A percentile compares a stretch with the other conserved stretches of the same genome.
phyloP scores from a whole-genome alignment of 306 rosid species.

The Trifolium subterraneum region DNA sequence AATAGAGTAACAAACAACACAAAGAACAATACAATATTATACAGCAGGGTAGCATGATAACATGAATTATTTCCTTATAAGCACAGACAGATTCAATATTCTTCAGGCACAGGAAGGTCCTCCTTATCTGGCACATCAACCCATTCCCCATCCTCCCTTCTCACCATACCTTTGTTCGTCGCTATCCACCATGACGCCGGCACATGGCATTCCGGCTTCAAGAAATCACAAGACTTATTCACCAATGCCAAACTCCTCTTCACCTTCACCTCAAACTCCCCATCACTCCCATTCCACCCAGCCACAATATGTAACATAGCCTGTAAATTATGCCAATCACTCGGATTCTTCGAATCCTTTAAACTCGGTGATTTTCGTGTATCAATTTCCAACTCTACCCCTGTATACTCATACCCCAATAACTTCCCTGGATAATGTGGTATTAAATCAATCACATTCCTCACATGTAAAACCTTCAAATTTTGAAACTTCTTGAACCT shows the following conservation, averaged over 20 bases:
- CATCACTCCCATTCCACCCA: slow-evolving; percentile 65
- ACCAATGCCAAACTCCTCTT: slow-evolving; percentile 74
- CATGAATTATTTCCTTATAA: neutral
- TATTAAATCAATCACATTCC: slow-evolving; percentile 54
- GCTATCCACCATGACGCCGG: slow-evolving; percentile 76
- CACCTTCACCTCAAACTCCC: slow-evolving; percentile 60
- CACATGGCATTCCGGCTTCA: slow-evolving; percentile 49
- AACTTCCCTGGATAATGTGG: slow-evolving; percentile 55
- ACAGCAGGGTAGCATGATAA: neutral
- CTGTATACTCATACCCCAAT: slow-evolving; percentile 51
- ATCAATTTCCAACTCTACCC: slow-evolving; percentile 56
- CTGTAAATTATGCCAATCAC: slow-evolving; percentile 80
- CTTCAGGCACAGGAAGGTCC: slow-evolving; percentile 67
- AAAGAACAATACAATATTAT: neutral
- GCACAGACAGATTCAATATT: slow-evolving; percentile 1
- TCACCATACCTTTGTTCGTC: slow-evolving; percentile 69
- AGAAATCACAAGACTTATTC: slow-evolving; percentile 59
- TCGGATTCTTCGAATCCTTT: slow-evolving; percentile 59
- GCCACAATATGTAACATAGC: slow-evolving; percentile 76
- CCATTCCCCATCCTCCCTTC: slow-evolving; percentile 67
- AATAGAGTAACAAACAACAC: neutral
- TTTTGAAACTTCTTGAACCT: slow-evolving; percentile 36
- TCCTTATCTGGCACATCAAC: slow-evolving; percentile 53
- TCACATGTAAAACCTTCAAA: slow-evolving; percentile 55
- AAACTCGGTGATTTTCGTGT: slow-evolving; percentile 56